Evolutionary conservation across 2,329 filamentous ascomycete species (phyloP).

Genomic region (Tothia fuscella): DNA sequence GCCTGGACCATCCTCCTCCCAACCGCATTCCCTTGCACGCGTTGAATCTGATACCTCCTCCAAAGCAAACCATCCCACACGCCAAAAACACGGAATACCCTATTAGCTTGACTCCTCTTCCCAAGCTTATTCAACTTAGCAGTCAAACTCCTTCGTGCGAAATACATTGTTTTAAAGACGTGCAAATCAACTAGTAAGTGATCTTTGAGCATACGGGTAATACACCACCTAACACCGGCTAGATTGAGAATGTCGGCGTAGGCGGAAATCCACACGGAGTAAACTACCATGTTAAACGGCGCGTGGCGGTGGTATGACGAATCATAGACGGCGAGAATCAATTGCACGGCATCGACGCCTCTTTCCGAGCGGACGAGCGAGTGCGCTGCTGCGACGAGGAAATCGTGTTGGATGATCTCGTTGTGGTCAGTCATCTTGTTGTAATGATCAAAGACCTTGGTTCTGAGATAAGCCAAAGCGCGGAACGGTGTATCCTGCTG

Average conservation of each 20-base stretch:
- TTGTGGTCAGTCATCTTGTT: no score
- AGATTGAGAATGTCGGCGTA: background rate
- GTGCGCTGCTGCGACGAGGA: conserved; percentile 1
- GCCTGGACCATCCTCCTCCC: no score
- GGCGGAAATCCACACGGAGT: background rate
- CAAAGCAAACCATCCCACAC: conserved; percentile 1
- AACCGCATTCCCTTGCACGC: no score
- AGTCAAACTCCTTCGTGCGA: background rate
- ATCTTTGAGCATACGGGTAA: background rate
- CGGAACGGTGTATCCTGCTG: no score
- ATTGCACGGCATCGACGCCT: background rate
- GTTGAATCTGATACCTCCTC: background rate
- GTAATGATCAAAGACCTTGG: no score
- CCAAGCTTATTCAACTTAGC: background rate
- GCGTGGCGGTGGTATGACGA: background rate
- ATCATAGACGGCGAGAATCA: background rate
- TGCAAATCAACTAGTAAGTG: background rate
- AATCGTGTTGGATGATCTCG: background rate
- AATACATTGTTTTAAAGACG: background rate
- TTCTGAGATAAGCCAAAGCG: no score
- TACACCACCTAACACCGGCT: background rate
- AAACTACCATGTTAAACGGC: background rate
- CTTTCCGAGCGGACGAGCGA: background rate
- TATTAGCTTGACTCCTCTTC: background rate
- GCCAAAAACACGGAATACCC: background rate